Evolutionary conservation across 441 rosid species (phyloP).

Genomic region (Capsella rubella): DNA sequence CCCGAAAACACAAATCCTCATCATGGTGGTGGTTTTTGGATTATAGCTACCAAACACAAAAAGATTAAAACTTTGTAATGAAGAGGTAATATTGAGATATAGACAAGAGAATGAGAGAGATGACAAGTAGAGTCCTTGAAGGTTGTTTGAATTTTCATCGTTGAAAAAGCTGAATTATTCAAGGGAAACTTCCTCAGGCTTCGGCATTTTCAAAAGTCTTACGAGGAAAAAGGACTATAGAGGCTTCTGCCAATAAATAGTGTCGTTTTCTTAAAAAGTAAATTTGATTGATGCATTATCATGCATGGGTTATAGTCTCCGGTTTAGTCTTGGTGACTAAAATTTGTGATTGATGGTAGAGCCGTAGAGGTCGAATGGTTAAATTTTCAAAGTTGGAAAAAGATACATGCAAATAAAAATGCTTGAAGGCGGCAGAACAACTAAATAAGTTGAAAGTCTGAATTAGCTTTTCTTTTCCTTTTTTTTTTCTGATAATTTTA

Average conservation of each 20-base stretch:
- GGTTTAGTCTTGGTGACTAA: not conserved
- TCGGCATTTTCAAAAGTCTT: conserved; percentile 32
- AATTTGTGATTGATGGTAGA: not conserved
- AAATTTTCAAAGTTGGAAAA: not conserved
- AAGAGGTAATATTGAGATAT: not conserved
- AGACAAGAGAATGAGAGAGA: not conserved
- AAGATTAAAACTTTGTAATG: not conserved
- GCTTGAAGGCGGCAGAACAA: not conserved
- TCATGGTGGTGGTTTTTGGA: not conserved
- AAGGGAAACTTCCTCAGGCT: conserved; percentile 35
- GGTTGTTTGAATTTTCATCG: conserved; percentile 24
- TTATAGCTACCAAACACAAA: not conserved
- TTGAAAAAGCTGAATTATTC: conserved; percentile 20
- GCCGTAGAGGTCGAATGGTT: not conserved
- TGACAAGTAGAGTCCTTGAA: not conserved
- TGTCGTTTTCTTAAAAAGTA: conserved; percentile 24
- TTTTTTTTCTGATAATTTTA: not conserved
- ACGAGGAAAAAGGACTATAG: conserved; percentile 7
- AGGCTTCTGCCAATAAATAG: conserved; percentile 18
- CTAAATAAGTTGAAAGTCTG: not conserved
- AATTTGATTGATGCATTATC: not conserved
- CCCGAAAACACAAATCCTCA: conserved; percentile 11
- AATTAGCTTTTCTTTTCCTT: not conserved
- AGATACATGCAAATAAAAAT: not conserved
- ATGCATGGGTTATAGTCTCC: not conserved